These are phyloP conservation scores for Phytophthora tentaculata DNA, from an alignment of 352 stramenopile genomes.

Conservation along the genomic window DNA sequence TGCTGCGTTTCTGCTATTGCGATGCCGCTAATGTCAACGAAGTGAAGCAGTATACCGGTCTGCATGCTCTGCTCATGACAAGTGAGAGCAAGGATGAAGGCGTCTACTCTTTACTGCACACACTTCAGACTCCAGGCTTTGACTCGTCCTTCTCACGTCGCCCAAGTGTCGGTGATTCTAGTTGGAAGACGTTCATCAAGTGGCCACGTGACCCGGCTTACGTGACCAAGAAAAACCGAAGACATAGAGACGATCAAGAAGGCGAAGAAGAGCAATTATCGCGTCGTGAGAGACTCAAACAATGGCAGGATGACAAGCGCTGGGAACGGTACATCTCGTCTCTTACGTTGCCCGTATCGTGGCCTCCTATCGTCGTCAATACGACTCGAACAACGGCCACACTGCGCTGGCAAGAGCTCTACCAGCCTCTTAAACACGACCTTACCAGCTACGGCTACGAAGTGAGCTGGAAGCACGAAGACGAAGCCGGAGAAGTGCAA, in stretches of 20 bases:
- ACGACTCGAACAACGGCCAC: slow-evolving; percentile 55
- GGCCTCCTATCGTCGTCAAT: slow-evolving; percentile 67
- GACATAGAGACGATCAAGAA: slow-evolving; percentile 32
- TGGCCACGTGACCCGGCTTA: slow-evolving; percentile 67
- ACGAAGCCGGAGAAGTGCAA: slow-evolving; percentile 14
- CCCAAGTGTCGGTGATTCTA: slow-evolving; percentile 35
- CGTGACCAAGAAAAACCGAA: slow-evolving; percentile 46
- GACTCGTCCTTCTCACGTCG: slow-evolving; percentile 67
- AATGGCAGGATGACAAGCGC: slow-evolving; percentile 80
- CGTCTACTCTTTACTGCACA: slow-evolving; percentile 44
- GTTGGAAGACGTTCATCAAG: slow-evolving; percentile 60
- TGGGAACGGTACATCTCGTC: slow-evolving; percentile 72
- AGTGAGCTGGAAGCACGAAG: slow-evolving; percentile 56
- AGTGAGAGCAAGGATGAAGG: slow-evolving; percentile 18
- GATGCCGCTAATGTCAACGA: slow-evolving; percentile 82
- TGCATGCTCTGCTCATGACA: slow-evolving; percentile 55
- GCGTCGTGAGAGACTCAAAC: slow-evolving; percentile 75
- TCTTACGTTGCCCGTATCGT: slow-evolving; percentile 71
- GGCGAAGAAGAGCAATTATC: slow-evolving; percentile 57
- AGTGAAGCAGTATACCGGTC: slow-evolving; percentile 56
- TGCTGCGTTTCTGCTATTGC: slow-evolving; percentile 75
- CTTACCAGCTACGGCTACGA: slow-evolving; percentile 73
- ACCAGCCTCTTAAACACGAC: slow-evolving; percentile 64
- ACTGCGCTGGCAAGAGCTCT: slow-evolving; percentile 79
- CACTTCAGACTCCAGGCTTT: slow-evolving; percentile 58